Conservation (phyloP, 2,329 filamentous ascomycete species). For the Ceratocystis lukuohia region DNA sequence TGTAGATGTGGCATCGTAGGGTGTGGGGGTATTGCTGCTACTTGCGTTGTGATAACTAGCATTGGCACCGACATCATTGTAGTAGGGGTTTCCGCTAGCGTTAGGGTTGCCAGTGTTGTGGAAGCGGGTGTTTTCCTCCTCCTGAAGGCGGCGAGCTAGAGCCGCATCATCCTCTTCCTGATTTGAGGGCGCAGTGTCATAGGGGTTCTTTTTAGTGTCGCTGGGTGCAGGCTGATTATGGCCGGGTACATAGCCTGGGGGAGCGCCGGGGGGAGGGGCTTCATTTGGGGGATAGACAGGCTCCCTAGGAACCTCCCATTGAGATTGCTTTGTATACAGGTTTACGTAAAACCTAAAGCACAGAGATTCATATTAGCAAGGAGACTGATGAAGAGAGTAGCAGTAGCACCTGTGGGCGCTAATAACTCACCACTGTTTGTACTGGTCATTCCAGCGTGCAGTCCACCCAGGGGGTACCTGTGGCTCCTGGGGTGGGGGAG, state of each 20-base stretch:
- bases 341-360: slow-evolving; percentile 73
- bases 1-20: neutral
- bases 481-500: slow-evolving; percentile 48
- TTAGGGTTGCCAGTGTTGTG: slow-evolving; percentile 28
- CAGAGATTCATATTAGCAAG: slow-evolving; percentile 7
- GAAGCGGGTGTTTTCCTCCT: slow-evolving; percentile 57
- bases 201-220: slow-evolving; percentile 60
- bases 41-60: slow-evolving; percentile 14
- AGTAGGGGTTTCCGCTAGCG: slow-evolving; percentile 16
- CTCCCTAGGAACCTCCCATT: slow-evolving; percentile 73
- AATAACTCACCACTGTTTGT: slow-evolving; percentile 59
- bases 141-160: slow-evolving; percentile 64
- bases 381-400: slow-evolving; percentile 17
- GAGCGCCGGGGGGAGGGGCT: slow-evolving; percentile 40
- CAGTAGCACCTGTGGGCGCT: neutral
- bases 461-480: slow-evolving; percentile 59
- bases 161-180: slow-evolving; percentile 59
- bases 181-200: slow-evolving; percentile 30
- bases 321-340: slow-evolving; percentile 71
- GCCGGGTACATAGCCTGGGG: slow-evolving; percentile 50
- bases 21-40: slow-evolving; percentile 19
- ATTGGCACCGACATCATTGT: slow-evolving; percentile 3
- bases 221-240: slow-evolving; percentile 25
- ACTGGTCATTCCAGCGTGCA: slow-evolving; percentile 73
- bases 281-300: slow-evolving; percentile 44